Conservation (phyloP, 2,329 filamentous ascomycete species). For the Aspergillus unguis region DNA sequence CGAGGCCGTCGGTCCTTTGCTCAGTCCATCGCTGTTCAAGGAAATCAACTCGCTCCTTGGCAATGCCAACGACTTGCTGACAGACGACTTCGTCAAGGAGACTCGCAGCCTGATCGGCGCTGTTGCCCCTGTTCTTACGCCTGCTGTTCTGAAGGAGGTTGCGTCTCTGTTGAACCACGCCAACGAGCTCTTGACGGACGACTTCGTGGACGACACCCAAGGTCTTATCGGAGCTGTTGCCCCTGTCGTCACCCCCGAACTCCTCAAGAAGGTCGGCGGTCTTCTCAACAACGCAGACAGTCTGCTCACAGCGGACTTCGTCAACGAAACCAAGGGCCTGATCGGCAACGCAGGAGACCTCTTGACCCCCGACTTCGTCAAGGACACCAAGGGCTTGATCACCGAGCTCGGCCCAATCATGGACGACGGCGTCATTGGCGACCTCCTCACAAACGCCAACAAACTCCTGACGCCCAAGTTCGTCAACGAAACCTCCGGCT, state of each 20-base stretch:
- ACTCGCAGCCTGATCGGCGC: constrained; percentile 21
- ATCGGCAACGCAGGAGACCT: constrained; percentile 27
- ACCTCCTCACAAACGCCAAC: constrained; percentile 19
- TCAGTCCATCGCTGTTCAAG: constrained; percentile 25
- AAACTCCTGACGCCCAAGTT: constrained; percentile 22
- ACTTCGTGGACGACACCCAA: constrained; percentile 26
- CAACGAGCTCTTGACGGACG: constrained; percentile 22
- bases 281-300: constrained; percentile 28
- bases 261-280: constrained; percentile 22
- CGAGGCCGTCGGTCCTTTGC: constrained; percentile 20
- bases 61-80: constrained; percentile 30
- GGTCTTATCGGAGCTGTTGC: constrained; percentile 22
- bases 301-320: constrained; percentile 31
- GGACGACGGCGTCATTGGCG: constrained; percentile 8
- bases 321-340: constrained; percentile 26
- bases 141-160: constrained; percentile 21
- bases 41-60: constrained; percentile 23
- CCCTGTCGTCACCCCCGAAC: constrained; percentile 24
- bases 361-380: constrained; percentile 25
- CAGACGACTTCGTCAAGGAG: constrained; percentile 27
- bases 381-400: constrained; percentile 17
- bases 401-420: constrained; percentile 16
- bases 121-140: constrained; percentile 18
- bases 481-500: constrained; percentile 21
- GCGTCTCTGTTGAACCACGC: constrained; percentile 22